Evolutionary conservation across 352 stramenopile species (phyloP).

Genomic region (Phytophthora podocarpi): DNA sequence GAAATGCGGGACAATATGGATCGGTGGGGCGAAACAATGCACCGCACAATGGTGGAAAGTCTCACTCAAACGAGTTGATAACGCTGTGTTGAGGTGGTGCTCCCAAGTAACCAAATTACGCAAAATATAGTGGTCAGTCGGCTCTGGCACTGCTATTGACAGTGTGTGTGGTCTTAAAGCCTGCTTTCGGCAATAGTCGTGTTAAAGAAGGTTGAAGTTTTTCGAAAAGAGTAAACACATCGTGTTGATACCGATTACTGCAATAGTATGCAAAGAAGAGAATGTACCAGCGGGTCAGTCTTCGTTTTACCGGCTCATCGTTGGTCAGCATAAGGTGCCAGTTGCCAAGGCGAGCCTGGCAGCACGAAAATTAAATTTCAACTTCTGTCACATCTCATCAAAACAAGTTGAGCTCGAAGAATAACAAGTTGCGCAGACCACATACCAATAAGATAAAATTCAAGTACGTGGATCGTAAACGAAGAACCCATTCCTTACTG

Average conservation of each 20-base stretch:
- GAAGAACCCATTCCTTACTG: constrained; percentile 5
- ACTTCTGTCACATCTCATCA: no score
- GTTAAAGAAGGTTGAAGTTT: neutral
- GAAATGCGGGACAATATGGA: constrained; percentile 43
- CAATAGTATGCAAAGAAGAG: neutral
- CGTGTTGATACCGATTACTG: neutral
- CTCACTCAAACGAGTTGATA: constrained; percentile 20
- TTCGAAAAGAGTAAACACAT: neutral
- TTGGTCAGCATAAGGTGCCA: no score
- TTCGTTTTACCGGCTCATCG: no score
- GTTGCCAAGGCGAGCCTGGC: no score
- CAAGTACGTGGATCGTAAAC: constrained; percentile 19
- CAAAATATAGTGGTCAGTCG: neutral
- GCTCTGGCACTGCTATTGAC: neutral
- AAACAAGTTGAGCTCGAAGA: no score
- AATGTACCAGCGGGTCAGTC: no score
- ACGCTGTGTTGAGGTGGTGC: neutral
- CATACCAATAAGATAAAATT: no score
- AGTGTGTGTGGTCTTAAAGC: no score
- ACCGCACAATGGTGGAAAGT: constrained; percentile 34
- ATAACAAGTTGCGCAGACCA: no score
- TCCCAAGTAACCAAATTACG: no score
- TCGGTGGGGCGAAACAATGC: constrained; percentile 42
- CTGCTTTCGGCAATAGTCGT: no score
- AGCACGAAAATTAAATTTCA: no score